Evolutionary conservation across 108 stramenopile genomes (phyloP).

Genomic region (Chaetoceros tenuissimus): DNA sequence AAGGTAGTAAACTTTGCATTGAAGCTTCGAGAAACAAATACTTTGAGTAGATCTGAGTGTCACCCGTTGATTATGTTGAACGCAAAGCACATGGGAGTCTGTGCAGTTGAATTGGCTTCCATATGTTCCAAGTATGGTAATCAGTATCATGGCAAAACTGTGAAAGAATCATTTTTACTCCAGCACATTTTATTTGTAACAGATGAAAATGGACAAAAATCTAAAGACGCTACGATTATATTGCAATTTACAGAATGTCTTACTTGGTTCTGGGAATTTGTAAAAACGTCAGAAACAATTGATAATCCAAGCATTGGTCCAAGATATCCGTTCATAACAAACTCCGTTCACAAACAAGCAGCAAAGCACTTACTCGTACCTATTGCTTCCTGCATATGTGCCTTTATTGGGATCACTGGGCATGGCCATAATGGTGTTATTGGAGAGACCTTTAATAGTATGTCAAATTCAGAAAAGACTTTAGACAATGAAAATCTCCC

Average conservation of each 20-base stretch:
- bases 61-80: not conserved
- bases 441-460: too few relatives aligned
- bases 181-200: too few relatives aligned
- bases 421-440: not conserved
- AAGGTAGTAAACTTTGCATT: not conserved
- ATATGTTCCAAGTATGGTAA: not conserved
- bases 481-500: not conserved
- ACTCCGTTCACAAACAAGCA: constrained; percentile 2
- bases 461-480: too few relatives aligned
- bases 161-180: not conserved
- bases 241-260: constrained; percentile 23
- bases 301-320: not conserved
- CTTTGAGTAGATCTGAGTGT: not conserved
- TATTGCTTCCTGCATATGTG: constrained; percentile 41
- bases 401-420: constrained; percentile 44
- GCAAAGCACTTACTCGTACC: constrained; percentile 33
- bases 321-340: not conserved
- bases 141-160: not conserved
- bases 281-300: constrained; percentile 4
- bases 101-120: not conserved
- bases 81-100: not conserved
- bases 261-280: constrained; percentile 52
- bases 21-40: not conserved
- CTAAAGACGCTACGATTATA: not conserved
- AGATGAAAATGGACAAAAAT: not conserved